These are phyloP conservation scores for Dactylonectria estremocensis DNA, from an alignment of 2,329 filamentous ascomycete genomes.

Conservation along the genomic window DNA sequence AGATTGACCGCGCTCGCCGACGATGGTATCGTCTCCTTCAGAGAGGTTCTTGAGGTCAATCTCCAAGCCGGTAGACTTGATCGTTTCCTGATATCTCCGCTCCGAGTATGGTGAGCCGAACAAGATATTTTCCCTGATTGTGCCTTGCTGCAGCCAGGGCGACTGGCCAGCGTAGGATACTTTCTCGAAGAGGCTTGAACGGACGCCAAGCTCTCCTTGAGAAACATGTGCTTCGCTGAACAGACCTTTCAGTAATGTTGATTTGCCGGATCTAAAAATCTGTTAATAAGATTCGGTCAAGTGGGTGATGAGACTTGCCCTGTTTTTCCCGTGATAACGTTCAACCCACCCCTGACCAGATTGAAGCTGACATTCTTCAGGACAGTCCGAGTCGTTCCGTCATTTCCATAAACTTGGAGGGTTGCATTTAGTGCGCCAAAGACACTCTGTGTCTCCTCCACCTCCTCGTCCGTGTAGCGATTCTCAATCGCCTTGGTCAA, in stretches of 20 bases:
- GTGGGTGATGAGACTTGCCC: constrained; percentile 1
- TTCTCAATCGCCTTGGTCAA: background rate
- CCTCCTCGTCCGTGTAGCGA: background rate
- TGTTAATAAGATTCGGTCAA: background rate
- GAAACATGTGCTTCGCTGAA: constrained; percentile 71
- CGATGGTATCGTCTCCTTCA: constrained; percentile 80
- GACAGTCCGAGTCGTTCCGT: background rate
- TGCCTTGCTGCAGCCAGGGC: constrained; percentile 85
- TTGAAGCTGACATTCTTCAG: constrained; percentile 79
- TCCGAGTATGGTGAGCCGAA: constrained; percentile 76
- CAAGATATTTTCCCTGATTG: constrained; percentile 79
- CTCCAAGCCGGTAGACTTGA: constrained; percentile 78
- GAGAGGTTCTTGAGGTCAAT: constrained; percentile 79
- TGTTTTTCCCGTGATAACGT: constrained; percentile 72
- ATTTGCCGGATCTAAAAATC: constrained; percentile 77
- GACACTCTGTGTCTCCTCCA: background rate
- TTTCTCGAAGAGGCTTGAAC: constrained; percentile 6
- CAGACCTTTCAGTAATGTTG: constrained; percentile 77
- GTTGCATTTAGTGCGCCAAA: background rate
- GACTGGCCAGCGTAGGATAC: constrained; percentile 61
- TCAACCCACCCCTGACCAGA: constrained; percentile 73
- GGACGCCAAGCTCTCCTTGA: background rate
- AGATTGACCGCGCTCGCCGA: constrained; percentile 32
- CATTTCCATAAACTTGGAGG: background rate
- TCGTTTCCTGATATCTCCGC: constrained; percentile 74